These are phyloP conservation scores for Chaetomiaceae sp. DNA, from an alignment of 2,329 filamentous ascomycete species.

Conservation along the genomic window DNA sequence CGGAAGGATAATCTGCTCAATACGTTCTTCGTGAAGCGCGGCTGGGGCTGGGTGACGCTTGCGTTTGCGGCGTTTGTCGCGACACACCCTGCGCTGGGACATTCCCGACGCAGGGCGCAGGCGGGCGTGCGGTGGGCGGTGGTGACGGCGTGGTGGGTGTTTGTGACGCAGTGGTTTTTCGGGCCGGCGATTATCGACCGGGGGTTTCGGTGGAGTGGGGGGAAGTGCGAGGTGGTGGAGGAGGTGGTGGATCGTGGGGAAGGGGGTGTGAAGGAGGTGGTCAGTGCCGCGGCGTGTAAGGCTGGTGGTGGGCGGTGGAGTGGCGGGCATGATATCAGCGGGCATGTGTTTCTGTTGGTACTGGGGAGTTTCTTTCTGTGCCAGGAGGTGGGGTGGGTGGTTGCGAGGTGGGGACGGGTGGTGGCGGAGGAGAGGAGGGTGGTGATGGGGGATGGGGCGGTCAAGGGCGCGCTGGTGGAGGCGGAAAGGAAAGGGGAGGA, in stretches of 20 bases:
- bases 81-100: constrained; percentile 54
- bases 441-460: constrained; percentile 59
- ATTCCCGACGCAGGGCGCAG: constrained; percentile 33
- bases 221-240: constrained; percentile 60
- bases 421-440: constrained; percentile 57
- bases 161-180: constrained; percentile 96
- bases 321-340: constrained; percentile 94
- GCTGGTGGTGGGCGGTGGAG: constrained; percentile 75
- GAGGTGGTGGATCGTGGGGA: constrained; percentile 26
- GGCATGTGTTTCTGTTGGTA: constrained; percentile 89
- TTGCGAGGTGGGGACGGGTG: constrained; percentile 39
- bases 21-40: constrained; percentile 85
- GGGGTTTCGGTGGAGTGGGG: constrained; percentile 81
- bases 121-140: constrained; percentile 62
- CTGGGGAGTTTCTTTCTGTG: constrained; percentile 74
- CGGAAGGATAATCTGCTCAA: constrained; percentile 93
- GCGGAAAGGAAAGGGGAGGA: constrained; percentile 23
- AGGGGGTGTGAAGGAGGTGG: constrained; percentile 41
- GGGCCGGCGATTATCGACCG: constrained; percentile 86
- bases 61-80: constrained; percentile 66
- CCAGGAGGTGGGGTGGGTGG: constrained; percentile 66
- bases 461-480: constrained; percentile 53
- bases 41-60: constrained; percentile 84
- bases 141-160: constrained; percentile 72
- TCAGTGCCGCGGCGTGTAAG: constrained; percentile 77